Base-by-base conservation (phyloP, 106 monocot species). In the Platanthera zijinensis region DNA sequence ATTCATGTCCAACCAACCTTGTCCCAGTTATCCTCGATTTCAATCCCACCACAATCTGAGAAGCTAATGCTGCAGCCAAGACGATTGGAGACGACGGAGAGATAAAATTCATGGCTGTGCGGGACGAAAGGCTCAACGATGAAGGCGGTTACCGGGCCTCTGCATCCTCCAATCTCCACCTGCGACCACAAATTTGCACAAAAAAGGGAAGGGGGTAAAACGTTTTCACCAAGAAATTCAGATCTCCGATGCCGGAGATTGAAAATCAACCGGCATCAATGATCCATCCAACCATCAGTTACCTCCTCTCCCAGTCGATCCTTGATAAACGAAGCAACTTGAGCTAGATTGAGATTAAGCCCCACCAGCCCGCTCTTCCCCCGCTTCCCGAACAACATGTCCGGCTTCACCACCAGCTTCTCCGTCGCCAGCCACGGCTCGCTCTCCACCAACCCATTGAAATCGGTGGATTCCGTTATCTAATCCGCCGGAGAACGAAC, bases 81-180 rank as follows among this genome's bases (percentile, higher is more conserved):
- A 85, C 97, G 83, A 74, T 97, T 93, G 6, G 97, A 97, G 10
- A 97, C 80, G 10, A 97, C 85, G 2, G 85, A 89, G 25, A 94
- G 91, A 68, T 97, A 97, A 72, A 83, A 91, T 74, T 94, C 93
- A 56, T 97, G 83, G 17, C 89, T 86, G 57, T 94, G 97, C 25
- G 94, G 97, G 7, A 94, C 80, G 79, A 94, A 97, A 10, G 97
- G 93, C 83, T 97, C 97, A 17, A 96, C 84, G 47, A 96, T 93
- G 74, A 96, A 93, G 12, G 96, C 93, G 5, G 96, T 96, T 22
- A 96, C 88, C 0, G 93, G 96, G 49, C 90, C 96, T 80, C 89
- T 96, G 81, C 92, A 96, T 10, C 96, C 96, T 59, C 93, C 93
- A 85, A 93, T 93, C 76, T 96, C 96, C 82, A 93, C 89, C 95